A percentile compares a stretch with the other conserved stretches of the same genome.
Evolutionary conservation across 495 filamentous ascomycete genomes (phyloP).

Genomic region (Penicillium psychrofluorescens): DNA sequence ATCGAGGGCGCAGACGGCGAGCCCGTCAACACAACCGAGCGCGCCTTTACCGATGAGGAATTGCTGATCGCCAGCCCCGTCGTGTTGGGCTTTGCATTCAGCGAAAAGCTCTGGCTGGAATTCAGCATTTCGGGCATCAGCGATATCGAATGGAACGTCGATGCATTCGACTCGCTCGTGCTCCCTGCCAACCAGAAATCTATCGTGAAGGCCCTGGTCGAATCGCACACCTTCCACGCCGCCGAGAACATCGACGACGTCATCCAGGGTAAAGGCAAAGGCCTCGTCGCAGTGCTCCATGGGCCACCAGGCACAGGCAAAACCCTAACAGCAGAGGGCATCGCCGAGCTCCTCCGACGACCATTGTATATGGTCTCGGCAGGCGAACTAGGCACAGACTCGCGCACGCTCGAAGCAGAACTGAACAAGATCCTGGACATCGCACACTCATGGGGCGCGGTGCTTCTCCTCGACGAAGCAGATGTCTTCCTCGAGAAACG

Average conservation of each 20-base stretch:
- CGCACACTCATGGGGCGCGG: slow-evolving; percentile 79
- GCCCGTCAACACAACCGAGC: slow-evolving; percentile 28
- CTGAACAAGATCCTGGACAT: slow-evolving; percentile 82
- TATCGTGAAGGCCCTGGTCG: slow-evolving; percentile 73
- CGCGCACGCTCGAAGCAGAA: slow-evolving; percentile 68
- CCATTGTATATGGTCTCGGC: slow-evolving; percentile 82
- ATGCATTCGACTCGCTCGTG: slow-evolving; percentile 74
- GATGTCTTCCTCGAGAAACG: slow-evolving; percentile 75
- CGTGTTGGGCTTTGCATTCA: slow-evolving; percentile 87
- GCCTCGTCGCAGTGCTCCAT: slow-evolving; percentile 68
- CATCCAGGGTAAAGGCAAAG: slow-evolving; percentile 71
- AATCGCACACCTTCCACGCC: slow-evolving; percentile 74
- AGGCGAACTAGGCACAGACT: slow-evolving; percentile 76
- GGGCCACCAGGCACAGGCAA: slow-evolving; percentile 85
- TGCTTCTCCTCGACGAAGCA: slow-evolving; percentile 70
- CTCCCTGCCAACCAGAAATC: slow-evolving; percentile 68
- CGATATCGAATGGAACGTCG: slow-evolving; percentile 75
- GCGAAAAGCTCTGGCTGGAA: slow-evolving; percentile 87
- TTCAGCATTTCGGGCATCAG: slow-evolving; percentile 78
- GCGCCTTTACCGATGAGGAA: slow-evolving; percentile 75
- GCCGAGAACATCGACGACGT: slow-evolving; percentile 80
- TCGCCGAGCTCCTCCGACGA: slow-evolving; percentile 73
- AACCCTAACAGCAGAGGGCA: slow-evolving; percentile 82
- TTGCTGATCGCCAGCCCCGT: slow-evolving; percentile 85
- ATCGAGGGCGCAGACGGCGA: slow-evolving; percentile 26